These are phyloP conservation scores for Starmerella scarabaei DNA, from an alignment of 805 yeast species.

Conservation along the genomic window DNA sequence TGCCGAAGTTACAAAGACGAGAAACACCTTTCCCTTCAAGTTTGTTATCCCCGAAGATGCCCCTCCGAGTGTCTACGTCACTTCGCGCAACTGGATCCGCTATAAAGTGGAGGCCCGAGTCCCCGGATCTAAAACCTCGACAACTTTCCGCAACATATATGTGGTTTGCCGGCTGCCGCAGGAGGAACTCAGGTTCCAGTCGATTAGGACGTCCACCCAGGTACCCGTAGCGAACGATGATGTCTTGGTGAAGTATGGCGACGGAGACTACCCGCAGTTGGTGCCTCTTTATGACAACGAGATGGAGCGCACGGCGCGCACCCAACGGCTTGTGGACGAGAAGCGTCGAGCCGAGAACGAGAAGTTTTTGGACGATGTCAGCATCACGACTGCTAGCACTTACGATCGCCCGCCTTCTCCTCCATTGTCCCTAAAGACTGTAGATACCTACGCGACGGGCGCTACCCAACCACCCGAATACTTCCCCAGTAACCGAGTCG, in stretches of 20 bases:
- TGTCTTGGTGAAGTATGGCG: slow-evolving; percentile 3
- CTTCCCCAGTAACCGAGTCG: background rate
- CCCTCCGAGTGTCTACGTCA: slow-evolving; percentile 8
- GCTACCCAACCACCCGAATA: background rate
- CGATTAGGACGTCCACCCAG: background rate
- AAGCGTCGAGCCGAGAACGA: background rate
- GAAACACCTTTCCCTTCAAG: slow-evolving; percentile 66
- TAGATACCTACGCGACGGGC: no score
- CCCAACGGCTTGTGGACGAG: background rate
- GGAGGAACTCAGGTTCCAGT: background rate
- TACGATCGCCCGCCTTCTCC: no score
- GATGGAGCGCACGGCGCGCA: background rate
- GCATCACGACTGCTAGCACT: background rate
- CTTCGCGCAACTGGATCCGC: slow-evolving; percentile 3
- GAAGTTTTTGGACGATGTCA: background rate
- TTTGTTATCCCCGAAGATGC: slow-evolving; percentile 45
- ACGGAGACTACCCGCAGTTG: background rate
- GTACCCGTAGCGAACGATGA: slow-evolving; percentile 4
- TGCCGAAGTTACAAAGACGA: slow-evolving; percentile 32
- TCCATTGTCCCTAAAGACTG: no score
- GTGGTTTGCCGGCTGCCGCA: background rate
- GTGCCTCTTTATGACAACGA: no score
- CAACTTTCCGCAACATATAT: background rate
- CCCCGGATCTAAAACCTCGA: background rate
- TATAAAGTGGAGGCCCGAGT: slow-evolving; percentile 5